phyloP scores from a whole-genome alignment of 1,284 basidiomycete species.

The Malassezia restricta region DNA sequence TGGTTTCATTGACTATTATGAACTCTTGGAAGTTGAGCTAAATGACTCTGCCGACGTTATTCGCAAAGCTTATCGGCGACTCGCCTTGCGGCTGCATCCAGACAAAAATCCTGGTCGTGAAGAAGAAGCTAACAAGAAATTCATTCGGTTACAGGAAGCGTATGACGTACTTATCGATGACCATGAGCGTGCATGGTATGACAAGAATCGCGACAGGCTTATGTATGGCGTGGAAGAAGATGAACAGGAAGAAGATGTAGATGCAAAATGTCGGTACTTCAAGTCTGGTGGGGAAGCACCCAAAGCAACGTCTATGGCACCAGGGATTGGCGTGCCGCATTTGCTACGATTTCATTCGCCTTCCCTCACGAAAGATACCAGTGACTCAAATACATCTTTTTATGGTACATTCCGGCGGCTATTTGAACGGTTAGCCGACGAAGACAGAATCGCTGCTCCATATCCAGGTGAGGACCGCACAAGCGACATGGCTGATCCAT shows the following conservation, averaged over 20 bases:
- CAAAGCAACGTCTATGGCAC: conserved; percentile 56
- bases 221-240: conserved; percentile 29
- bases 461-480: conserved; percentile 48
- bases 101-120: conserved; percentile 53
- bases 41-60: conserved; percentile 38
- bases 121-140: conserved; percentile 74
- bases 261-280: conserved; percentile 61
- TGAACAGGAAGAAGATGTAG: conserved; percentile 28
- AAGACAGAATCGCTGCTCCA: conserved; percentile 56
- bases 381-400: conserved; percentile 54
- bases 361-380: conserved; percentile 58
- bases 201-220: conserved; percentile 73
- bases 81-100: conserved; percentile 47
- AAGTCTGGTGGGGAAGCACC: conserved; percentile 53
- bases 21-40: conserved; percentile 35
- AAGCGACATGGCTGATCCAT: conserved; percentile 14
- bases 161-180: conserved; percentile 59
- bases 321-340: conserved; percentile 68
- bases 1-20: conserved; percentile 39
- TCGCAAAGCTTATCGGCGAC: conserved; percentile 40
- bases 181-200: conserved; percentile 86
- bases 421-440: conserved; percentile 68
- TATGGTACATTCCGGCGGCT: conserved; percentile 79
- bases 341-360: conserved; percentile 75
- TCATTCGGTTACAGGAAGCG: conserved; percentile 79